A percentile compares a stretch with the other conserved stretches of the same genome.
Conservation (phyloP, 78 protist species). For the Acrasis kona region DNA sequence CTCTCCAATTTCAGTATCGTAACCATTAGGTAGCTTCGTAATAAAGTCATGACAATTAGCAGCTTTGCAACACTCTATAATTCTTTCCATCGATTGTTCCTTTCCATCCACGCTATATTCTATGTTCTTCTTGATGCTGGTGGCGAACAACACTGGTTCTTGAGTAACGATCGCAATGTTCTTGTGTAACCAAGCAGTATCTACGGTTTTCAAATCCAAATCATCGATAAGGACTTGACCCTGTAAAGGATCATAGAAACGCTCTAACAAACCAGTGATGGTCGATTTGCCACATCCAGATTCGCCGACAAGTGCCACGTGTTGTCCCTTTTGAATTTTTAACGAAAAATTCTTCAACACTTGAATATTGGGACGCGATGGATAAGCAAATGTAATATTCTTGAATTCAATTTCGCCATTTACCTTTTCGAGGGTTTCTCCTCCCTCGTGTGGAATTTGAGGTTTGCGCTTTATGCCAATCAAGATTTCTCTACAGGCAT, state of each 20-base stretch:
- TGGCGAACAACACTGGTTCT: too few species aligned
- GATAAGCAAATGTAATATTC: conserved; percentile 51
- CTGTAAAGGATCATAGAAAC: conserved; percentile 37
- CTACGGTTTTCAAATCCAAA: not conserved
- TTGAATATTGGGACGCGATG: conserved; percentile 33
- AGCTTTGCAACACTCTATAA: too few species aligned
- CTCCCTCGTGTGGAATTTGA: not conserved
- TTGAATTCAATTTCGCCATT: conserved; percentile 28
- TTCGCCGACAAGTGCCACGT: too few species aligned
- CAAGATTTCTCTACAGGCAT: not conserved
- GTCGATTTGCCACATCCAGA: conserved; percentile 80
- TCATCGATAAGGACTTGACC: conserved; percentile 41
- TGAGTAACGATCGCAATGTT: conserved; percentile 32
- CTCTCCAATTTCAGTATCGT: conserved; percentile 78
- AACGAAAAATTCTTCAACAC: conserved; percentile 49
- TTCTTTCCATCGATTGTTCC: too few species aligned
- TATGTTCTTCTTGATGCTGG: conserved; percentile 42
- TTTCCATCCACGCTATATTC: too few species aligned
- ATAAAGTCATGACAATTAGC: too few species aligned
- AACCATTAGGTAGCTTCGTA: conserved; percentile 52
- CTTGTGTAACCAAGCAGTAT: conserved; percentile 11
- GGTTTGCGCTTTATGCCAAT: not conserved
- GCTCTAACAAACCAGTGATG: conserved; percentile 15
- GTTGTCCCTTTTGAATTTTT: conserved; percentile 43
- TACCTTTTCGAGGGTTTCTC: not conserved